Percentiles rank a stretch among this genome's conserved stretches.
phyloP scores from a whole-genome alignment of 1,284 basidiomycete species.

The Pisolithus thermaeus region DNA sequence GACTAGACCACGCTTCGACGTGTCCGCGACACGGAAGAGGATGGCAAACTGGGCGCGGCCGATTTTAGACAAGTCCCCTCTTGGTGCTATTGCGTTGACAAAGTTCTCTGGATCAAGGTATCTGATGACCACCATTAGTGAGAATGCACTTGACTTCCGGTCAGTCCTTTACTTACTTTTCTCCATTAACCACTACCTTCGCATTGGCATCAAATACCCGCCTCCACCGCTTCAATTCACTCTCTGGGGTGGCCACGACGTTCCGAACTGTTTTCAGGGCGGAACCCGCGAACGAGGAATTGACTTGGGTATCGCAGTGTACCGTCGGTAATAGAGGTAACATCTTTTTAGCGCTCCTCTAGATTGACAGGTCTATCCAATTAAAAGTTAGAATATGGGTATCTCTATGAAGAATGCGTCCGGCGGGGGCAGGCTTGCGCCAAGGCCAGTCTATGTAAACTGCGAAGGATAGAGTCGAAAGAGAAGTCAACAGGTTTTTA shows the following conservation, averaged over 20 bases:
- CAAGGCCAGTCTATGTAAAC: conserved; percentile 7
- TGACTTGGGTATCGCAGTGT: conserved; percentile 44
- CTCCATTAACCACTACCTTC: conserved; percentile 61
- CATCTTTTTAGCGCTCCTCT: conserved; percentile 14
- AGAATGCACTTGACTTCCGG: conserved; percentile 14
- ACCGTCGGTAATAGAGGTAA: conserved; percentile 41
- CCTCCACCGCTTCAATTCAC: conserved; percentile 81
- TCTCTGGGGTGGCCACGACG: conserved; percentile 69
- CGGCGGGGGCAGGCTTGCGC: conserved; percentile 4
- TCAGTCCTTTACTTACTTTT: conserved; percentile 54
- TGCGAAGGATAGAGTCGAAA: background rate
- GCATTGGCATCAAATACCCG: conserved; percentile 82
- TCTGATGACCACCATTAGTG: conserved; percentile 33
- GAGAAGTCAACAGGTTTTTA: conserved; percentile 9
- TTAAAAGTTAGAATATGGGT: conserved; percentile 27
- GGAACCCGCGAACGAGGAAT: conserved; percentile 36
- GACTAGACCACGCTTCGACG: conserved; percentile 68
- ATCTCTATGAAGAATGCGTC: conserved; percentile 21
- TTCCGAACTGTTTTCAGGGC: conserved; percentile 61
- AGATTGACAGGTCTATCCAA: conserved; percentile 19
- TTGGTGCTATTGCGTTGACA: conserved; percentile 88
- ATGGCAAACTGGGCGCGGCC: conserved; percentile 81
- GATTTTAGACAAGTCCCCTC: conserved; percentile 78
- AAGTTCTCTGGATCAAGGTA: conserved; percentile 82
- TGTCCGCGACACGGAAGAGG: conserved; percentile 88